phyloP scores from a whole-genome alignment of 2,329 filamentous ascomycete genomes.

The Dothideomycetidae sp. region DNA sequence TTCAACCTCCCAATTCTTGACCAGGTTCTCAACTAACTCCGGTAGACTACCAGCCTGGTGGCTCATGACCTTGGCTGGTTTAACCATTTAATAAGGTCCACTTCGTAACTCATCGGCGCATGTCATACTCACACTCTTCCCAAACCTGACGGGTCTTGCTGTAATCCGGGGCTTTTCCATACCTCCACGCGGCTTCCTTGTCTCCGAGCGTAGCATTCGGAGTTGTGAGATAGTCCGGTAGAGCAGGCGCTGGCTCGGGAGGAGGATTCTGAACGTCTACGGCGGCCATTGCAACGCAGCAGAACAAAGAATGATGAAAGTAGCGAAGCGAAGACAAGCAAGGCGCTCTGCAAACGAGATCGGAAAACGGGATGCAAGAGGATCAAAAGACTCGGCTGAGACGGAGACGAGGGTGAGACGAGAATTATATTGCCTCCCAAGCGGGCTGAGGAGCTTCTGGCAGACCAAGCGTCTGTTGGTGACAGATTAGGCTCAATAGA shows the following conservation, averaged over 20 bases:
- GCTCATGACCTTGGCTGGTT: constrained; percentile 44
- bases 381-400: too few species aligned
- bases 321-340: not conserved
- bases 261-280: constrained; percentile 16
- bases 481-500: too few species aligned
- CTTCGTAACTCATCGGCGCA: too few species aligned
- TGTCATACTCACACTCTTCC: constrained; percentile 43
- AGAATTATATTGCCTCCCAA: too few species aligned
- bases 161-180: constrained; percentile 49
- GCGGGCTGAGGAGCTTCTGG: too few species aligned
- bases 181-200: constrained; percentile 42
- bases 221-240: constrained; percentile 46
- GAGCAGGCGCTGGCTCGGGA: constrained; percentile 22
- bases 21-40: constrained; percentile 51
- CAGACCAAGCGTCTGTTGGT: too few species aligned
- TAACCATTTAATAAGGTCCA: too few species aligned
- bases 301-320: too few species aligned
- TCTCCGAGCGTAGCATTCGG: constrained; percentile 45
- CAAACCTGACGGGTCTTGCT: constrained; percentile 47
- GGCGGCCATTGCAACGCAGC: constrained; percentile 19
- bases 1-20: constrained; percentile 62
- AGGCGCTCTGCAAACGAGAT: not conserved
- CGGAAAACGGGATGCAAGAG: not conserved
- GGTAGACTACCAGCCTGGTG: constrained; percentile 44
- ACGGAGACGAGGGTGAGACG: too few species aligned